phyloP scores from a whole-genome alignment of 768 basidiomycete species.

The Boletus rubropictus region DNA sequence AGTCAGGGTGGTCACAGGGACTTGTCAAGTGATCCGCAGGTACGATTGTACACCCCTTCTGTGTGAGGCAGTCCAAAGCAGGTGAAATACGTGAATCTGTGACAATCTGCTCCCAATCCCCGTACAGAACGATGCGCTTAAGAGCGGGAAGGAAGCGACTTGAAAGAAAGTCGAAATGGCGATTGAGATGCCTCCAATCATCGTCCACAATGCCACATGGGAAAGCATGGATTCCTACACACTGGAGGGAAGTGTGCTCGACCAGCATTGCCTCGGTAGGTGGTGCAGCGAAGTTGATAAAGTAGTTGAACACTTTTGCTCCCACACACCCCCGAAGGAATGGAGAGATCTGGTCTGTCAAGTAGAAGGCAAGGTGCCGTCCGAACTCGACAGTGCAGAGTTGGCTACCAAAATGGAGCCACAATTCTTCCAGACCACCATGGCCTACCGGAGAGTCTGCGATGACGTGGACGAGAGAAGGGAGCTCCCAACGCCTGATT shows the following conservation, averaged over 20 bases:
- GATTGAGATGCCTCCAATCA: slow-evolving; percentile 27
- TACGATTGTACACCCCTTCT: slow-evolving; percentile 31
- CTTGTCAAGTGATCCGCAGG: slow-evolving; percentile 9
- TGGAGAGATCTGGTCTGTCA: slow-evolving; percentile 41
- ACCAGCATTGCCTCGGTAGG: slow-evolving; percentile 16
- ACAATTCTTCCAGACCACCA: slow-evolving; percentile 39
- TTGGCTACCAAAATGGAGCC: slow-evolving; percentile 46
- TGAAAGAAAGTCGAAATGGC: slow-evolving; percentile 44
- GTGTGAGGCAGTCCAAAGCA: slow-evolving; percentile 29
- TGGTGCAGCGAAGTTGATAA: slow-evolving; percentile 42
- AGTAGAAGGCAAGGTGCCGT: slow-evolving; percentile 47
- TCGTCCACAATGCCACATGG: slow-evolving; percentile 39
- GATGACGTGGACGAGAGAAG: slow-evolving; percentile 47
- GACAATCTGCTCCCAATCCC: slow-evolving; percentile 44
- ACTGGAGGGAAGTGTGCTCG: slow-evolving; percentile 33
- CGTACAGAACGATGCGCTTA: slow-evolving; percentile 41
- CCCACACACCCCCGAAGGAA: slow-evolving; percentile 43
- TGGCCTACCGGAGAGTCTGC: slow-evolving; percentile 41
- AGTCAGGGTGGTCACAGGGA: slow-evolving; percentile 18
- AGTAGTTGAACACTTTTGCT: slow-evolving; percentile 51
- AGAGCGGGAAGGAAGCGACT: slow-evolving; percentile 43
- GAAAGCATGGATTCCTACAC: slow-evolving; percentile 48
- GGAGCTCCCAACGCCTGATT: slow-evolving; percentile 47
- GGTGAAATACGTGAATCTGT: slow-evolving; percentile 34
- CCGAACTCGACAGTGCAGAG: slow-evolving; percentile 56